Evolutionary conservation across 805 yeast species (phyloP).

Genomic region (Candida alai): DNA sequence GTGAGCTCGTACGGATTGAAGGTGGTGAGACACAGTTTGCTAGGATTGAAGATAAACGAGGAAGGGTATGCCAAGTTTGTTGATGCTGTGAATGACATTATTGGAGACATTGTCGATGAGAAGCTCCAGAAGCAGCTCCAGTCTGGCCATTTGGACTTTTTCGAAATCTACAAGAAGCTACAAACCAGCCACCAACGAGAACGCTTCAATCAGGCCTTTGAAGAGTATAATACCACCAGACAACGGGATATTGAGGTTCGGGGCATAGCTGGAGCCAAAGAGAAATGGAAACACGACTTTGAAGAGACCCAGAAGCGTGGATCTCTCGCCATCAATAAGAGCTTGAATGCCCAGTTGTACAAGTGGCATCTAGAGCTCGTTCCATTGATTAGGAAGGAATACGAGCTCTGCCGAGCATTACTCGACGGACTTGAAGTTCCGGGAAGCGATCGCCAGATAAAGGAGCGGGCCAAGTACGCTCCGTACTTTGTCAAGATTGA

Average conservation of each 20-base stretch:
- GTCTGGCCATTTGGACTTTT: conserved; percentile 42
- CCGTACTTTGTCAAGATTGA: conserved; percentile 72
- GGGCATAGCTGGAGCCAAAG: conserved; percentile 81
- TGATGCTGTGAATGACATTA: conserved; percentile 20
- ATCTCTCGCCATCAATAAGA: conserved; percentile 33
- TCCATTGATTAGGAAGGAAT: conserved; percentile 68
- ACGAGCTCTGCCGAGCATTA: conserved; percentile 49
- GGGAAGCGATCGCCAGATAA: conserved; percentile 13
- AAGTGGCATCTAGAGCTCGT: conserved; percentile 77
- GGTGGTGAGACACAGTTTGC: conserved; percentile 69
- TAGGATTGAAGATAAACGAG: conserved; percentile 32
- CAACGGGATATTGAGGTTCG: conserved; percentile 73
- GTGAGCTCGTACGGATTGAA: conserved; percentile 78
- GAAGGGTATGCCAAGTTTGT: conserved; percentile 5
- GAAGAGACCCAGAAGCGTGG: conserved; percentile 64
- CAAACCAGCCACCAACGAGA: conserved; percentile 38
- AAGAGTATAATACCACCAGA: conserved; percentile 67
- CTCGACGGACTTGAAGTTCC: conserved; percentile 21
- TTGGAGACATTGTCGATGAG: conserved; percentile 27
- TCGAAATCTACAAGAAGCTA: conserved; percentile 57
- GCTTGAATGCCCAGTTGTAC: conserved; percentile 72
- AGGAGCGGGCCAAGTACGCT: conserved; percentile 57
- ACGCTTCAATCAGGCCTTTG: conserved; percentile 63
- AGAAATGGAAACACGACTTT: conserved; percentile 82
- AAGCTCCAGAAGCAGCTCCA: conserved; percentile 1